Percentiles rank a stretch among this genome's conserved stretches.
phyloP scores from a whole-genome alignment of 345 rosid species.

The Dipteronia dyeriana region DNA sequence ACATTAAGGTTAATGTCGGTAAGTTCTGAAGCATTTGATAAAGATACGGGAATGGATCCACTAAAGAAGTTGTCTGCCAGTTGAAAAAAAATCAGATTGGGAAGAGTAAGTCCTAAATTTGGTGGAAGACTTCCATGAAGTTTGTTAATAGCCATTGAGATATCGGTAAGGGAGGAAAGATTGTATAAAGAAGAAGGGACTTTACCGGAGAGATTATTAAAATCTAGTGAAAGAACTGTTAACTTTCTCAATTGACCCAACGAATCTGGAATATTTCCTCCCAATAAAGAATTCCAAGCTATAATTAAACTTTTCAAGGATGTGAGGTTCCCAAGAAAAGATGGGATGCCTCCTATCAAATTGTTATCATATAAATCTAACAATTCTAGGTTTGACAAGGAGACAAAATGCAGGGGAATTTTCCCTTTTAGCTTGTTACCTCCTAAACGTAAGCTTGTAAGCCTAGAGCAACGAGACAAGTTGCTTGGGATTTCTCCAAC shows the following conservation, averaged over 20 bases:
- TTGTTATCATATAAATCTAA: too few relatives aligned
- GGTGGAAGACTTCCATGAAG: conserved; percentile 32
- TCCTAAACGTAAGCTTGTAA: too few relatives aligned
- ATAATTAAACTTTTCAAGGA: too few relatives aligned
- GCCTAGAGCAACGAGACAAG: too few relatives aligned
- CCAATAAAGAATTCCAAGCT: too few relatives aligned
- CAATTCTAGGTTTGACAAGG: too few relatives aligned
- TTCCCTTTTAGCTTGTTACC: too few relatives aligned
- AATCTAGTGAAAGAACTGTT: rapidly evolving
- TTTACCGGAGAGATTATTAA: conserved; percentile 1
- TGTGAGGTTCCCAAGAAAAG: too few relatives aligned
- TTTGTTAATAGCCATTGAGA: rapidly evolving
- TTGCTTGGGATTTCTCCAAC: too few relatives aligned
- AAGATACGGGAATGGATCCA: conserved; percentile 23
- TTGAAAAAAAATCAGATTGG: neutral
- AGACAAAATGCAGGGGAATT: too few relatives aligned
- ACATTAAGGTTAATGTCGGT: rapidly evolving
- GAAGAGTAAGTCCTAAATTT: conserved; percentile 16
- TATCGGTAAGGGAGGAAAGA: neutral
- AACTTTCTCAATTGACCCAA: neutral
- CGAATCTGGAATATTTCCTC: too few relatives aligned
- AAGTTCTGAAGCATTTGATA: conserved; percentile 24
- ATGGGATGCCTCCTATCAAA: too few relatives aligned
- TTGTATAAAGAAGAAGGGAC: conserved; percentile 37
- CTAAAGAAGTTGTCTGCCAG: neutral